Conservation (phyloP, 257 asterid species). For the Ligustrum vulgare region DNA sequence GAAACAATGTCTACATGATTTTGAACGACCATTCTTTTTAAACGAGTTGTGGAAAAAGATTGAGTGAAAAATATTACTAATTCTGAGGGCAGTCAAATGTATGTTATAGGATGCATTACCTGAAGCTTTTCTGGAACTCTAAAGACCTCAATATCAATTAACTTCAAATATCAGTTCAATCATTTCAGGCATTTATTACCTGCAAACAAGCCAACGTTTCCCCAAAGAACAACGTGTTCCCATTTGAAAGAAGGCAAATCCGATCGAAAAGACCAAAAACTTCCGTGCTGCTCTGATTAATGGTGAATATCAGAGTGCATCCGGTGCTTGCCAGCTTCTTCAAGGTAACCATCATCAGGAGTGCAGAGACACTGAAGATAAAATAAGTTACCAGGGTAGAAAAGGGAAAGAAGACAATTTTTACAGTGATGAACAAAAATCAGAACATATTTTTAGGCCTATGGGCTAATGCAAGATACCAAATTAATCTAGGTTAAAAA, state of each 20-base stretch:
- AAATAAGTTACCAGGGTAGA: constrained; percentile 20
- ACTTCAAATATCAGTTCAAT: constrained; percentile 10
- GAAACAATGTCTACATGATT: not conserved
- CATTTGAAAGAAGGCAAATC: constrained; percentile 97
- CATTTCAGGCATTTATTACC: constrained; percentile 47
- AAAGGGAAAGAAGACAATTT: not conserved
- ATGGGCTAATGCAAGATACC: constrained; percentile 3
- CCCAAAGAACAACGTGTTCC: constrained; percentile 96
- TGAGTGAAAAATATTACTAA: not conserved
- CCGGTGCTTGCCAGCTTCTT: constrained; percentile 98
- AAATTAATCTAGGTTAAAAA: not conserved
- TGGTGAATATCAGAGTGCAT: constrained; percentile 91
- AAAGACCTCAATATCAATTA: not conserved
- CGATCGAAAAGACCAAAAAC: constrained; percentile 98
- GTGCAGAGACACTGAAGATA: constrained; percentile 83
- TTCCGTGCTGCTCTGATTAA: constrained; percentile 97
- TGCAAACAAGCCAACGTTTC: constrained; percentile 98
- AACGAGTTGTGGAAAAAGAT: not conserved
- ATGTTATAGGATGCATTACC: not conserved
- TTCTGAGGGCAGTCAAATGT: constrained; percentile 6
- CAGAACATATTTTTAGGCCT: not conserved
- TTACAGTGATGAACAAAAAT: not conserved
- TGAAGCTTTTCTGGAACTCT: not conserved
- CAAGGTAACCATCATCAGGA: constrained; percentile 96
- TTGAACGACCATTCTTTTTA: constrained; percentile 7